These are phyloP conservation scores for Talaromyces trachyspermus DNA, from an alignment of 495 filamentous ascomycete genomes.

Conservation along the genomic window DNA sequence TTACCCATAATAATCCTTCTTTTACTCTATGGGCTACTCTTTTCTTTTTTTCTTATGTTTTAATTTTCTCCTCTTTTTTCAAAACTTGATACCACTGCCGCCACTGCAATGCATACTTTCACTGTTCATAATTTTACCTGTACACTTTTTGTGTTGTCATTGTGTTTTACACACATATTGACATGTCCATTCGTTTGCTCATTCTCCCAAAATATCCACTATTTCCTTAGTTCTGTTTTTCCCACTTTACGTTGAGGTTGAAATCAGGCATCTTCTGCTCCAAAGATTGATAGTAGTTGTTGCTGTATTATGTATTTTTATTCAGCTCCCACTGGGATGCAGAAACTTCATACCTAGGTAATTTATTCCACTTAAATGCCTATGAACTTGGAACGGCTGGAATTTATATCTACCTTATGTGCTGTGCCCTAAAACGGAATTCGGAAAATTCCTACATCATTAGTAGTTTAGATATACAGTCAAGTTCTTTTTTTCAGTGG, in stretches of 20 bases:
- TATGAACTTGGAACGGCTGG: too few relatives aligned
- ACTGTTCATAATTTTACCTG: conserved; percentile 4
- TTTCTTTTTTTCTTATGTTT: conserved; percentile 9
- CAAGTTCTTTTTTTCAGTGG: too few relatives aligned
- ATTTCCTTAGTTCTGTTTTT: neutral
- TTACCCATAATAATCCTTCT: conserved; percentile 1
- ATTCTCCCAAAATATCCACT: neutral
- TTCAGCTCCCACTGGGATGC: too few relatives aligned
- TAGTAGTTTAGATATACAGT: too few relatives aligned
- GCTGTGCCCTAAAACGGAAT: too few relatives aligned
- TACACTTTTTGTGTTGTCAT: conserved; percentile 2
- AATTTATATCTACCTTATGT: too few relatives aligned
- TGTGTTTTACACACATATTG: neutral
- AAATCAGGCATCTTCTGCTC: neutral
- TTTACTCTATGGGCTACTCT: neutral
- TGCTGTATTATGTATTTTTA: neutral
- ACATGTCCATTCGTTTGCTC: conserved; percentile 1
- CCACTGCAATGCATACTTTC: conserved; percentile 2
- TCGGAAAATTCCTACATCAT: too few relatives aligned
- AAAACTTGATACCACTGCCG: conserved; percentile 12
- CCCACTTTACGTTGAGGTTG: neutral
- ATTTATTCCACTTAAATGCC: too few relatives aligned
- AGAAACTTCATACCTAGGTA: too few relatives aligned
- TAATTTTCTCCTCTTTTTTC: conserved; percentile 10
- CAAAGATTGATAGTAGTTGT: neutral